Conservation (phyloP, 1,284 basidiomycete genomes). For the Crucibulum cyathiforme region DNA sequence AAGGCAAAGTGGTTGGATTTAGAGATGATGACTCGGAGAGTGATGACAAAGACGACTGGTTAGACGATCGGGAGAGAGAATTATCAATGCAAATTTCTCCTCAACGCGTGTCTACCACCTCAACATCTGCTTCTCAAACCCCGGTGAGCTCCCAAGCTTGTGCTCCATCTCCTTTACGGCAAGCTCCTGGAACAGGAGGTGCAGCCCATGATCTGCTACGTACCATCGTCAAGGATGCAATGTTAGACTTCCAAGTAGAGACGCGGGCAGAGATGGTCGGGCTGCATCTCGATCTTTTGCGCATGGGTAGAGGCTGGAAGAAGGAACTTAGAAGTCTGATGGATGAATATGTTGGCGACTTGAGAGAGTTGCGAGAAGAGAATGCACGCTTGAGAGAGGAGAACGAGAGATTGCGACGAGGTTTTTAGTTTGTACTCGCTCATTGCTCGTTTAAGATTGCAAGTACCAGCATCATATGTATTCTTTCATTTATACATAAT, state of each 20-base stretch:
- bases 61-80: conserved; percentile 22
- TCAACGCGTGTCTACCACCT: conserved; percentile 40
- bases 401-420: conserved; percentile 67
- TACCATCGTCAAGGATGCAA: conserved; percentile 67
- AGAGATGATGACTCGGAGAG: conserved; percentile 17
- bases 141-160: conserved; percentile 8
- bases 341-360: conserved; percentile 63
- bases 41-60: conserved; percentile 25
- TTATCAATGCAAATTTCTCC: conserved; percentile 69
- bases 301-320: conserved; percentile 70
- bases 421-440: conserved; percentile 35
- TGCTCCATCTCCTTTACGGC: background rate
- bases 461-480: too few relatives aligned
- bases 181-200: background rate
- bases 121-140: conserved; percentile 13
- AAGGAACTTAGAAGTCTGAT: conserved; percentile 66
- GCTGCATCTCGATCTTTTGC: conserved; percentile 72
- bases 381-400: conserved; percentile 70
- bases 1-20: background rate
- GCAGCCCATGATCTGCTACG: conserved; percentile 68
- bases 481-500: too few relatives aligned
- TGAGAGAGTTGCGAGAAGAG: conserved; percentile 66
- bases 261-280: conserved; percentile 71
- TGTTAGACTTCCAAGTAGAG: conserved; percentile 74
- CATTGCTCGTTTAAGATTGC: too few relatives aligned